Evolutionary conservation across 352 stramenopile genomes (phyloP).

Genomic region (Nothophytophthora sp.): DNA sequence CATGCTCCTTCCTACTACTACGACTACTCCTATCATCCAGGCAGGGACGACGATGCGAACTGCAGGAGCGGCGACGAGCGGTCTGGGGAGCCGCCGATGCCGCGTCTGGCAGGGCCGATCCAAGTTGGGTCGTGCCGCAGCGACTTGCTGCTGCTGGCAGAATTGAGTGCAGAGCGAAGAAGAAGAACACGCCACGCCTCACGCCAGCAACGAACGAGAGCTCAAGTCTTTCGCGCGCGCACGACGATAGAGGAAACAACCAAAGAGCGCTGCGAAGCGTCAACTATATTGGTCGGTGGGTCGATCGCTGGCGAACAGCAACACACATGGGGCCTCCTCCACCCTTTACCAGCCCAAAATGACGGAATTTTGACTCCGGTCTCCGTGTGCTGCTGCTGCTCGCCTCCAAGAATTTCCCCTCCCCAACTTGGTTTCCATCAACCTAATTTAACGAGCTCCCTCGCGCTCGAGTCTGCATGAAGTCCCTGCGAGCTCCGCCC

Average conservation of each 20-base stretch:
- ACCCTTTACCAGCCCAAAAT: conserved; percentile 32
- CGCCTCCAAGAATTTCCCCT: conserved; percentile 16
- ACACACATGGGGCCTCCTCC: conserved; percentile 10
- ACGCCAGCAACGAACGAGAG: conserved; percentile 20
- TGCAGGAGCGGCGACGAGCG: conserved; percentile 22
- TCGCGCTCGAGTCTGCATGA: conserved; percentile 3
- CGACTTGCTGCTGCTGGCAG: conserved; percentile 17
- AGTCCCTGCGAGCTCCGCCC: conserved; percentile 6
- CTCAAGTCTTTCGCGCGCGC: conserved; percentile 15
- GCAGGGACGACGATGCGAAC: conserved; percentile 5
- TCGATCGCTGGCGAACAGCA: conserved; percentile 31
- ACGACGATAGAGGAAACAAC: conserved; percentile 23
- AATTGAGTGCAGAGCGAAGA: conserved; percentile 21
- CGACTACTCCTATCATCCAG: conserved; percentile 16
- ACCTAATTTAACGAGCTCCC: conserved; percentile 17
- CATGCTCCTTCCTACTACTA: conserved; percentile 12
- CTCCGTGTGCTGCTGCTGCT: conserved; percentile 11
- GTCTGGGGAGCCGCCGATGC: conserved; percentile 19
- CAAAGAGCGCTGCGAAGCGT: conserved; percentile 3
- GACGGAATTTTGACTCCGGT: conserved; percentile 38
- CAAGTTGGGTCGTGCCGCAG: conserved; percentile 27
- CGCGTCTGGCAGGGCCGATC: conserved; percentile 18
- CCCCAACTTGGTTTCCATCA: conserved; percentile 37
- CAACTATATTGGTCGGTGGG: conserved; percentile 37
- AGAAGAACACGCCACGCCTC: conserved; percentile 9